Base-by-base conservation (phyloP, 1,284 basidiomycete species). In the Ceratobasidium theobromae region DNA sequence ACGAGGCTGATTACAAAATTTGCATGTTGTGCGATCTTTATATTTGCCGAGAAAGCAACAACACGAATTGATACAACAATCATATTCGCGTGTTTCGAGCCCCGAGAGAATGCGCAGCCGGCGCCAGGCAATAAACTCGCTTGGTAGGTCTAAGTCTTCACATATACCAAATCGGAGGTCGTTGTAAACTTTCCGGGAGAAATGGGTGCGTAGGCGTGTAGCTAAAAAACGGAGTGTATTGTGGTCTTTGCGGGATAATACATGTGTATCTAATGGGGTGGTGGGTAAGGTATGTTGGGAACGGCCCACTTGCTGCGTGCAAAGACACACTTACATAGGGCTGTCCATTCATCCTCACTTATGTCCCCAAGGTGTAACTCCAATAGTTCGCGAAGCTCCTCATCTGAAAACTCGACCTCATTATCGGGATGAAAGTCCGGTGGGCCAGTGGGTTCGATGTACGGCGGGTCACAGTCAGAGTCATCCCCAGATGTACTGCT, bases 31-130 rank as follows among this genome's bases (percentile, higher is more conserved):
- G 14, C 27, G 1, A 6, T 40, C 33, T 12, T 51, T 5, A 40
- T 51, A 23, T 33, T 53, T 67, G 11, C 68, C 58, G 25, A 67
- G 62, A 23, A 53, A 70, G 40, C 53, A 55, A 43, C 66, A 66
- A 57, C 68, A 70, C 0, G 58, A 68, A 35, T 70, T 70, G 32
- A 66, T 52, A 33, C 69, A 70, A n/a, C 57, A 58, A 23, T 70
- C 49, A 40, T 68, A 68, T 21, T 23, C 16, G 0, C 40, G 21
- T 1, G 53, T 54, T 0, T 32, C 18, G 4, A 70, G 21, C 16
- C 49, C 66, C 9, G 69, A 67, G n/a, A 70, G 62, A 4, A 32
- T 4, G 12, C 30, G 18, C n/a, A 52, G 49, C 27, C 49, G 28
- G 12, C 27, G 5, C 25, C 23, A 30, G 30, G 49, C 49, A 30